Evolutionary conservation across 805 yeast genomes (phyloP).

Genomic region (Debaryomyces hansenii): DNA sequence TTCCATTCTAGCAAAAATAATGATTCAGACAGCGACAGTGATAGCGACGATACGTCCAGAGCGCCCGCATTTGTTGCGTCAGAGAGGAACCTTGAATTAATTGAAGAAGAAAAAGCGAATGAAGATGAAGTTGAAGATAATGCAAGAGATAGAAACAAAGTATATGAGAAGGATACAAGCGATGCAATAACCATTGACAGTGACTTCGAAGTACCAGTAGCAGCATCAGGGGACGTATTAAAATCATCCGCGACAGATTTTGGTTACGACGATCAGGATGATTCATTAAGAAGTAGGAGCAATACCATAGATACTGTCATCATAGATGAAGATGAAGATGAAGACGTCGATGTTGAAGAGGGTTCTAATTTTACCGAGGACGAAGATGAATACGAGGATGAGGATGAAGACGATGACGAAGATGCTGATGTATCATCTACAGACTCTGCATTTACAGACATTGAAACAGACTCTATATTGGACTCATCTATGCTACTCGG

Average conservation of each 20-base stretch:
- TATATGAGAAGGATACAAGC: constrained; percentile 10
- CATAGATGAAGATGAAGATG: constrained; percentile 14
- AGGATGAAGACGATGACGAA: constrained; percentile 27
- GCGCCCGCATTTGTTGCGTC: constrained; percentile 7
- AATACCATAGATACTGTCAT: constrained; percentile 5
- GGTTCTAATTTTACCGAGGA: constrained; percentile 14
- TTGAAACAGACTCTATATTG: constrained; percentile 38
- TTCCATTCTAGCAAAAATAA: constrained; percentile 1
- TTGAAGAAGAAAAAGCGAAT: constrained; percentile 14
- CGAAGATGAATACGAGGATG: constrained; percentile 24
- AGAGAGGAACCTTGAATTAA: constrained; percentile 15
- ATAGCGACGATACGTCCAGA: constrained; percentile 12
- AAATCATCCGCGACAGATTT: constrained; percentile 4
- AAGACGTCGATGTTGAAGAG: constrained; percentile 11
- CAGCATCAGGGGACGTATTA: constrained; percentile 19
- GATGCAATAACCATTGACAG: constrained; percentile 27
- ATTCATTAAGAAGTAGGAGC: not conserved
- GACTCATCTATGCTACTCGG: constrained; percentile 26
- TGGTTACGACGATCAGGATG: not conserved
- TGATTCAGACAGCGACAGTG: constrained; percentile 11
- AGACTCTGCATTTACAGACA: constrained; percentile 46
- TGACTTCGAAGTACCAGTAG: constrained; percentile 30
- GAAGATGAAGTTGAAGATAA: constrained; percentile 15
- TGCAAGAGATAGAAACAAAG: constrained; percentile 13
- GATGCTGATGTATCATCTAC: constrained; percentile 27